These are phyloP conservation scores for Globisporangium iwayamae DNA, from an alignment of 352 stramenopile genomes.

Conservation along the genomic window DNA sequence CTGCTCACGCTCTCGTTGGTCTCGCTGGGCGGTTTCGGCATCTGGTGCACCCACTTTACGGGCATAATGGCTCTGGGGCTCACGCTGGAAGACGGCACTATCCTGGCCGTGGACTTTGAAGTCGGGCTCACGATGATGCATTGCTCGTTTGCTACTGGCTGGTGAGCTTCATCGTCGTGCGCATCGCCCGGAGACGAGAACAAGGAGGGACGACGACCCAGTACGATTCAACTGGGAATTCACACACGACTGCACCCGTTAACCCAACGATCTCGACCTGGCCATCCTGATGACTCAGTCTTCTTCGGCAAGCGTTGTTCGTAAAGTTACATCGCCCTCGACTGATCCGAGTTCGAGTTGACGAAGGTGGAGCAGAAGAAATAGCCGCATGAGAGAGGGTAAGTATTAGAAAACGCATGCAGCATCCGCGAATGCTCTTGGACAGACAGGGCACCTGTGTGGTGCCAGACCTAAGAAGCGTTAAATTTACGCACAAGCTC, in stretches of 20 bases:
- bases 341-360: no score
- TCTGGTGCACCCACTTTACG: slow-evolving; percentile 71
- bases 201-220: neutral
- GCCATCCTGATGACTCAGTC: no score
- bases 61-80: slow-evolving; percentile 53
- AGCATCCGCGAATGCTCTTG: no score
- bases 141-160: slow-evolving; percentile 57
- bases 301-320: no score
- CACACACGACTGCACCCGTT: neutral
- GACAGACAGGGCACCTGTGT: no score
- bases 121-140: slow-evolving; percentile 39
- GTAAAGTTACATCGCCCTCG: no score
- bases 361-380: no score
- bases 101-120: slow-evolving; percentile 49
- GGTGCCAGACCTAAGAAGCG: no score
- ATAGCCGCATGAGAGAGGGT: no score
- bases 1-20: slow-evolving; percentile 34
- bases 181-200: slow-evolving; percentile 1
- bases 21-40: slow-evolving; percentile 49
- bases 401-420: no score
- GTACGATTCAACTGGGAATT: slow-evolving; percentile 2
- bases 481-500: no score
- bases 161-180: slow-evolving; percentile 18
- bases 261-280: no score
- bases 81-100: slow-evolving; percentile 26